Conservation (phyloP, 2,329 filamentous ascomycete genomes). For the Neonectria coccinea region DNA sequence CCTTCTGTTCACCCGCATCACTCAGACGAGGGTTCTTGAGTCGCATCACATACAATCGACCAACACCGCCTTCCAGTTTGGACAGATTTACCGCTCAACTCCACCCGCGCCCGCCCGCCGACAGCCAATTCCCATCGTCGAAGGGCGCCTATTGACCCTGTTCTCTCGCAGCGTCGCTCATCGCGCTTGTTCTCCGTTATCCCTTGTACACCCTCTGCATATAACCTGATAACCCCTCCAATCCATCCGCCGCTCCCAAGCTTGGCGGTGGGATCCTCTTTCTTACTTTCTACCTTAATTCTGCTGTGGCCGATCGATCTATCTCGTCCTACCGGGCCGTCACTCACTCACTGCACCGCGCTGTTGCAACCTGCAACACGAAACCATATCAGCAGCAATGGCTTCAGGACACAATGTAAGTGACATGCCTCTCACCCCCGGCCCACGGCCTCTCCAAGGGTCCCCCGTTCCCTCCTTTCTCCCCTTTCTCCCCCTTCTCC, state of each 20-base stretch:
- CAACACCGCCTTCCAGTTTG: slow-evolving; percentile 4
- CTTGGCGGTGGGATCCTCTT: slow-evolving; percentile 15
- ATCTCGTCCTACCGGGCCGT: background rate
- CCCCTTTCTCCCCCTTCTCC: background rate
- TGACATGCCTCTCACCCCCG: slow-evolving; percentile 2
- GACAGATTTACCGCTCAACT: slow-evolving; percentile 29
- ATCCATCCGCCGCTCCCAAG: slow-evolving; percentile 2
- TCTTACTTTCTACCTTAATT: slow-evolving; percentile 3
- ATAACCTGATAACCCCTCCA: slow-evolving; percentile 24
- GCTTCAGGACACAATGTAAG: slow-evolving; percentile 50
- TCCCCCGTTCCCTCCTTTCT: background rate
- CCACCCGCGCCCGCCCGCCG: slow-evolving; percentile 27
- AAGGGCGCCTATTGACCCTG: slow-evolving; percentile 8
- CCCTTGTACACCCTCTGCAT: slow-evolving; percentile 19
- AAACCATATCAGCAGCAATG: slow-evolving; percentile 38
- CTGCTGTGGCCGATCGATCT: background rate
- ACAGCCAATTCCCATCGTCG: slow-evolving; percentile 9
- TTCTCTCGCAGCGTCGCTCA: slow-evolving; percentile 33
- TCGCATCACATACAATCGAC: slow-evolving; percentile 16
- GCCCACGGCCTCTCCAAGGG: background rate
- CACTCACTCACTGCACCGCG: background rate
- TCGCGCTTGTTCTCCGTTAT: slow-evolving; percentile 37
- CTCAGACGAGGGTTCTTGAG: slow-evolving; percentile 12
- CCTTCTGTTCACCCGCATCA: slow-evolving; percentile 12
- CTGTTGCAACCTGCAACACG: background rate